These are phyloP conservation scores for Rubia balearica DNA, from an alignment of 305 asterid species.

Conservation along the genomic window DNA sequence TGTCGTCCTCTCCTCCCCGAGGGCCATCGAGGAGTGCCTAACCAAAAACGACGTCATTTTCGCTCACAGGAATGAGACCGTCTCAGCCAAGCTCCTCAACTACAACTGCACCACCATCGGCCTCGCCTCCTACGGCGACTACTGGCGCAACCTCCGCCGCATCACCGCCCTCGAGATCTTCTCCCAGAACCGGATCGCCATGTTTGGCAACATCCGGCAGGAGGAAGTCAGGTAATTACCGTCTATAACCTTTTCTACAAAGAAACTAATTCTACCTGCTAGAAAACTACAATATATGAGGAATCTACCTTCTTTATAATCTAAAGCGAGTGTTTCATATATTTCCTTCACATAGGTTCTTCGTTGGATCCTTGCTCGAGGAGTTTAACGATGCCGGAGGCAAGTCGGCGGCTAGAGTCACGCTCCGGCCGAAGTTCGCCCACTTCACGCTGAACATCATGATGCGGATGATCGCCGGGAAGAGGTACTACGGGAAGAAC, in stretches of 20 bases:
- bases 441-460: constrained; percentile 30
- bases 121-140: constrained; percentile 30
- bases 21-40: constrained; percentile 32
- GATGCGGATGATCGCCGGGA: constrained; percentile 29
- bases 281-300: too few relatives aligned
- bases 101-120: constrained; percentile 26
- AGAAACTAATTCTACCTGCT: too few relatives aligned
- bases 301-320: too few relatives aligned
- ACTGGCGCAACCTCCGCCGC: constrained; percentile 29
- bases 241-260: too few relatives aligned
- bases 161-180: constrained; percentile 23
- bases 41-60: constrained; percentile 31
- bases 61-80: constrained; percentile 23
- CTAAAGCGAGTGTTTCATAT: too few relatives aligned
- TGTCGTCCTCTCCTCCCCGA: constrained; percentile 26
- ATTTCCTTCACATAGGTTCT: too few relatives aligned
- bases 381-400: background rate
- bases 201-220: constrained; percentile 18
- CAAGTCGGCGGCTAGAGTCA: constrained; percentile 13
- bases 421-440: constrained; percentile 20
- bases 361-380: constrained; percentile 11
- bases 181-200: constrained; percentile 21
- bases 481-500: constrained; percentile 29
- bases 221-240: constrained; percentile 13
- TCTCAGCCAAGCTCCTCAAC: constrained; percentile 21